phyloP scores from a whole-genome alignment of 1,284 basidiomycete species.

The Cutaneotrichosporon mucoides region DNA sequence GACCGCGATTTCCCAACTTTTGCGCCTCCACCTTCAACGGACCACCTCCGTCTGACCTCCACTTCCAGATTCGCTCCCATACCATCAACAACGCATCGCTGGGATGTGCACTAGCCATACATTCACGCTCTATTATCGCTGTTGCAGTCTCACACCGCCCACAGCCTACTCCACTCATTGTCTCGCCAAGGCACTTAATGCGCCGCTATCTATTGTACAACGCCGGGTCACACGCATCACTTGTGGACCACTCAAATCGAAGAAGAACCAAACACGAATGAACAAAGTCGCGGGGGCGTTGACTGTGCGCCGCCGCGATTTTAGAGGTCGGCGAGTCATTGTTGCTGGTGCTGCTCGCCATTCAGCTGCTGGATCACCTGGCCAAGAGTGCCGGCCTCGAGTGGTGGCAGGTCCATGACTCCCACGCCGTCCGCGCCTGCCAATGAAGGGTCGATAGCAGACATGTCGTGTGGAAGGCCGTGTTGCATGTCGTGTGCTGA shows the following conservation, averaged over 20 bases:
- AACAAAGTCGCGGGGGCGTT: neutral
- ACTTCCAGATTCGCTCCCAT: no score
- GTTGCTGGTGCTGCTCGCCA: constrained; percentile 11
- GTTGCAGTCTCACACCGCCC: neutral
- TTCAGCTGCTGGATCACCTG: constrained; percentile 24
- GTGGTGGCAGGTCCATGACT: constrained; percentile 14
- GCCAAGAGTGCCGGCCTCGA: constrained; percentile 18
- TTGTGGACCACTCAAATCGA: neutral
- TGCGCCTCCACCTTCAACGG: neutral
- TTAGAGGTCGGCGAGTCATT: constrained; percentile 4
- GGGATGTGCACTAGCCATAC: neutral
- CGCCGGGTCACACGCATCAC: neutral
- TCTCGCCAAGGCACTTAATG: neutral
- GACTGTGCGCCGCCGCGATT: neutral
- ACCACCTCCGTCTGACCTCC: no score
- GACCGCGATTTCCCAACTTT: neutral
- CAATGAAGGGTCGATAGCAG: constrained; percentile 28
- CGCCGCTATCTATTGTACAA: constrained; percentile 1
- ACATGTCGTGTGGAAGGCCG: neutral
- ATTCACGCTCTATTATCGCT: neutral
- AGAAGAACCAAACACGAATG: constrained; percentile 1
- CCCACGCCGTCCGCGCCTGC: constrained; percentile 7
- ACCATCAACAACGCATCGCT: neutral
- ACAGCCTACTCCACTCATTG: neutral
- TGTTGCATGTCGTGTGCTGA: neutral